Base-by-base conservation (phyloP, 2,329 filamentous ascomycete genomes). In the Elsinoe australis region DNA sequence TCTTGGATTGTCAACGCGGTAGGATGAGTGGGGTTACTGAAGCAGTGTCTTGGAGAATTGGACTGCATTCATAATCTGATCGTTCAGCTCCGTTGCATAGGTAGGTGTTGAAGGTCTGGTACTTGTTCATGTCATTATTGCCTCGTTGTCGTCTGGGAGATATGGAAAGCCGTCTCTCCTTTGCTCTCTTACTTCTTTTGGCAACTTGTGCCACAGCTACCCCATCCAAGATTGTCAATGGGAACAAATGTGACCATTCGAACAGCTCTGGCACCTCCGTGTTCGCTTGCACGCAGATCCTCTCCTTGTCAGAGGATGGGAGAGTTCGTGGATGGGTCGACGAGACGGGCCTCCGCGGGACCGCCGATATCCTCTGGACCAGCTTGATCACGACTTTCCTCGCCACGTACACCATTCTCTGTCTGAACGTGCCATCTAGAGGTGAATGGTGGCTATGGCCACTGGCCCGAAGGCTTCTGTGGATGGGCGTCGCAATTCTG, bases 401-500 rank as follows among this genome's bases (percentile, higher is more conserved):
- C 12, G 14, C 9, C 24, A 31, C 39, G 12, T 44, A 18, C 8
- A 21, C 18, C 34, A 36, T 36, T 2, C 18, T 36, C 14, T 21
- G 18, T 36, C 34, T 36, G 3, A 36, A 36, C 17, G 14, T 36
- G 12, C 34, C 34, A 10, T 17, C 34, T 10, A 10, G 34, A 4
- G 18, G 18, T 10, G 18, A 36, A 10, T 36, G 4, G 4, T 17
- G 18, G 14, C 9, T 36, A 17, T 17, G 14, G 18, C 14, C 18
- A 10, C 34, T 36, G 9, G 14, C 18, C 3, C 34, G 34, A 9
- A 36, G 18, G 18, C 10, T 21, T 17, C 14, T 17, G 8, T 36
- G 34, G 34, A 31, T 45, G 26, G 29, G 15, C 15, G 29, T 45
- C 19, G 39, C 24, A 29, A 19, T 51, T 3, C 21, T 49, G 15